These are phyloP conservation scores for Pseudocercospora vitis DNA, from an alignment of 2,329 filamentous ascomycete species.

Conservation along the genomic window DNA sequence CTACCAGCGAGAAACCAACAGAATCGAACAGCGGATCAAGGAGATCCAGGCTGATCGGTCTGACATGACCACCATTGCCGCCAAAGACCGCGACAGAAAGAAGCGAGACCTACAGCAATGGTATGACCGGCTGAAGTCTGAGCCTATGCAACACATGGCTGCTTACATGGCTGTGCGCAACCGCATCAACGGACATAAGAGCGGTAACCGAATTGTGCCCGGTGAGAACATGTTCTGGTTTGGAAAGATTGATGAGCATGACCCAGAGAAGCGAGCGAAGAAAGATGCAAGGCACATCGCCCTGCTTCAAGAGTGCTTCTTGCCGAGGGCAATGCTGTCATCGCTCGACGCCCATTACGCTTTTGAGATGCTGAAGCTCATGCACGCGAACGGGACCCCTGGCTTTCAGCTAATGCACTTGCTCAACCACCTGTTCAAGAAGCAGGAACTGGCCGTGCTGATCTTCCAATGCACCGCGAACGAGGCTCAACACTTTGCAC, in stretches of 20 bases:
- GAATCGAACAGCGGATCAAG: slow-evolving; percentile 65
- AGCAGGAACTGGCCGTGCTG: slow-evolving; percentile 75
- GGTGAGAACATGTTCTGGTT: slow-evolving; percentile 62
- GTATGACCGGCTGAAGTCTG: slow-evolving; percentile 68
- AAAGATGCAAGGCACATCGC: slow-evolving; percentile 68
- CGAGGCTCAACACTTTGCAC: slow-evolving; percentile 89
- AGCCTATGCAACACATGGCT: slow-evolving; percentile 69
- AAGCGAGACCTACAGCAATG: slow-evolving; percentile 69
- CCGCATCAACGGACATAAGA: slow-evolving; percentile 71
- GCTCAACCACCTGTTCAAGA: slow-evolving; percentile 79
- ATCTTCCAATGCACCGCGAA: slow-evolving; percentile 88
- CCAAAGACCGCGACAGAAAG: slow-evolving; percentile 67
- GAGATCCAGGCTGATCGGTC: slow-evolving; percentile 69
- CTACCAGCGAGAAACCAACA: slow-evolving; percentile 74
- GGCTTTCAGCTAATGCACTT: slow-evolving; percentile 85
- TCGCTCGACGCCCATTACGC: slow-evolving; percentile 85
- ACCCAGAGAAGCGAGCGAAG: slow-evolving; percentile 31
- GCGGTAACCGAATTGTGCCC: slow-evolving; percentile 47
- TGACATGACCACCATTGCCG: slow-evolving; percentile 67
- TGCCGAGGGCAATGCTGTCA: slow-evolving; percentile 84
- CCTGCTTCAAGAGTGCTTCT: slow-evolving; percentile 83
- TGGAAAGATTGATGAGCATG: slow-evolving; percentile 39
- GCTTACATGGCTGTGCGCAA: slow-evolving; percentile 66
- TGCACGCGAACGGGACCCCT: slow-evolving; percentile 80
- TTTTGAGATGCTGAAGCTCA: slow-evolving; percentile 80